A percentile compares a stretch with the other conserved stretches of the same genome.
Conservation (phyloP, 192 early-diverging fungal genomes). For the Globomyces pollinis-pini region DNA sequence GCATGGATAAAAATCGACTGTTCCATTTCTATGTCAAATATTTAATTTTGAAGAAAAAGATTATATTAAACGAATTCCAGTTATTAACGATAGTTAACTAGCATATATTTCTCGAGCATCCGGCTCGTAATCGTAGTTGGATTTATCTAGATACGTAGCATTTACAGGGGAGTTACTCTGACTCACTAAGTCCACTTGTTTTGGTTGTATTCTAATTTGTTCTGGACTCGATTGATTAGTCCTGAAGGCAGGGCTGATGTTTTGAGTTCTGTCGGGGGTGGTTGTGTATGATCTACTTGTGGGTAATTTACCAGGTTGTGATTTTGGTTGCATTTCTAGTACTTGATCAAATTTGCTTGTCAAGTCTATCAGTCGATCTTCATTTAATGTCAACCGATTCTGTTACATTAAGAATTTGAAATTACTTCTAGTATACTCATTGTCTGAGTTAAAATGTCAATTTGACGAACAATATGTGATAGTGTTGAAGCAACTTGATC, state of each 20-base stretch:
- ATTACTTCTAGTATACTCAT: conserved; percentile 52
- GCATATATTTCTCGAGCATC: neutral
- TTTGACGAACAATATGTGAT: conserved; percentile 39
- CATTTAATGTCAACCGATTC: conserved; percentile 45
- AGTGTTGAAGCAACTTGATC: conserved; percentile 36
- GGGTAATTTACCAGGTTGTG: neutral
- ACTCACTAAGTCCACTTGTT: neutral
- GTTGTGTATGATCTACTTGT: too few species aligned
- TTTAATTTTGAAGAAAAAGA: too few species aligned
- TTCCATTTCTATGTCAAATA: too few species aligned
- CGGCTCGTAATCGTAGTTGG: neutral
- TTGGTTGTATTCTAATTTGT: neutral
- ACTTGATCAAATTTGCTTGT: neutral
- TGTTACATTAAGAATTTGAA: conserved; percentile 16
- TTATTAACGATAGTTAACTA: neutral
- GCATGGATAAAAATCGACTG: too few species aligned
- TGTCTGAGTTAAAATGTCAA: conserved; percentile 53
- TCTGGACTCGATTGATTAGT: too few species aligned
- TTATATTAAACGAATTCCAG: too few species aligned
- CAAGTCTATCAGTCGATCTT: conserved; percentile 39
- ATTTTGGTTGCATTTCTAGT: neutral
- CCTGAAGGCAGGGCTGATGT: too few species aligned
- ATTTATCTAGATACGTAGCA: too few species aligned
- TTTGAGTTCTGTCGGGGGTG: too few species aligned
- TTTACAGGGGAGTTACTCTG: too few species aligned